Evolutionary conservation across 129 eudicot genomes (phyloP).

Genomic region (Tagetes erecta): DNA sequence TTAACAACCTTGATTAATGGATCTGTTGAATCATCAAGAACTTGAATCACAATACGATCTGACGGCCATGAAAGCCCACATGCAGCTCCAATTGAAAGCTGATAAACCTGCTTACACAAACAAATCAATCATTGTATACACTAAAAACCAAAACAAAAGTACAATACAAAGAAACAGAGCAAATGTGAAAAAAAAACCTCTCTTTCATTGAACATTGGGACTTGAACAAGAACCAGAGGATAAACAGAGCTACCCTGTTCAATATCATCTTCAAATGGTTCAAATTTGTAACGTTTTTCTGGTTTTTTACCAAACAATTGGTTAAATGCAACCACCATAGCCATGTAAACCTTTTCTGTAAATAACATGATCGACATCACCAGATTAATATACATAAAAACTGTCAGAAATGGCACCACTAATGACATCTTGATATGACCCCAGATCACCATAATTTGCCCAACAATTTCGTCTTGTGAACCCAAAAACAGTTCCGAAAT

Average conservation of each 20-base stretch:
- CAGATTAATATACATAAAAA: not conserved
- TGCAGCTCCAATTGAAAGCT: slow-evolving; percentile 63
- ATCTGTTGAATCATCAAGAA: slow-evolving; percentile 68
- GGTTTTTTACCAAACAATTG: slow-evolving; percentile 30
- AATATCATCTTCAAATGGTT: slow-evolving; percentile 28
- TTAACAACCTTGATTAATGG: slow-evolving; percentile 37
- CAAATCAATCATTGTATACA: not conserved
- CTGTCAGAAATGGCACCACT: not conserved
- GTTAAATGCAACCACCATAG: slow-evolving; percentile 29
- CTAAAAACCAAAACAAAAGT: not conserved
- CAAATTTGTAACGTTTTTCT: slow-evolving; percentile 27
- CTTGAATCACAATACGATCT: slow-evolving; percentile 57
- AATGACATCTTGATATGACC: not conserved
- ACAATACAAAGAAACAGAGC: not conserved
- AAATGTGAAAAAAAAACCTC: slow-evolving; percentile 21
- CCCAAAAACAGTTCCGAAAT: slow-evolving; percentile 45
- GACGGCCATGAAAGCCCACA: slow-evolving; percentile 62
- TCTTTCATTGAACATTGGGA: slow-evolving; percentile 21
- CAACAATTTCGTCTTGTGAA: slow-evolving; percentile 38
- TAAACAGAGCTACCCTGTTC: slow-evolving; percentile 28
- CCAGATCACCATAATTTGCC: not conserved
- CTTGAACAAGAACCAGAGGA: slow-evolving; percentile 32
- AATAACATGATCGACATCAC: slow-evolving; percentile 30
- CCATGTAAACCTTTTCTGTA: slow-evolving; percentile 37
- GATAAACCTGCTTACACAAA: slow-evolving; percentile 44